A percentile compares a stretch with the other conserved stretches of the same genome.
phyloP scores from a whole-genome alignment of 306 rosid species.

The Glycine soja region DNA sequence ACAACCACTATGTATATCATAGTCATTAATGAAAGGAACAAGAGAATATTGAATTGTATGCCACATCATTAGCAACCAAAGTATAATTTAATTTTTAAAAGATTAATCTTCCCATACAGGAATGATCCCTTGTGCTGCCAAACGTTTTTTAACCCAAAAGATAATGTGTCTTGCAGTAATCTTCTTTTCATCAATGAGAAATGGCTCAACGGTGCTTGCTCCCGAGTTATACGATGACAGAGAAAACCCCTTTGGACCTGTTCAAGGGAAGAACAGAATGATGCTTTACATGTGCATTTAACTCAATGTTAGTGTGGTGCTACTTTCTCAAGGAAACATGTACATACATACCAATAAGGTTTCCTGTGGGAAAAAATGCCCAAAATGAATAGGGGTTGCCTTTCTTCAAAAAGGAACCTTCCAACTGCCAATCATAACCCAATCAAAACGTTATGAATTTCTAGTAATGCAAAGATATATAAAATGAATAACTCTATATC shows the following conservation, averaged over 20 bases:
- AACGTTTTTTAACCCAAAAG: conserved; percentile 96
- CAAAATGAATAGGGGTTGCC: conserved; percentile 77
- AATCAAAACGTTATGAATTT: conserved; percentile 15
- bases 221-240: conserved; percentile 74
- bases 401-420: conserved; percentile 77
- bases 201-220: conserved; percentile 92
- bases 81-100: conserved; percentile 18
- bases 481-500: not conserved
- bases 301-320: conserved; percentile 12
- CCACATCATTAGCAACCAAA: conserved; percentile 51
- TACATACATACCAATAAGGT: conserved; percentile 61
- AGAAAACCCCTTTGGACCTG: conserved; percentile 96
- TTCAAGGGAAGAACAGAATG: conserved; percentile 38
- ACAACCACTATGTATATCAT: conserved; percentile 32
- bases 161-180: conserved; percentile 73
- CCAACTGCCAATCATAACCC: conserved; percentile 65
- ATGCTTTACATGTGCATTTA: not conserved
- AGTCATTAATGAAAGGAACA: conserved; percentile 37
- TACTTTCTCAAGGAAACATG: conserved; percentile 6
- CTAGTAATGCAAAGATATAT: conserved; percentile 10
- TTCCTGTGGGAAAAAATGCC: conserved; percentile 90
- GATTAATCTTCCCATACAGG: conserved; percentile 85
- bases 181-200: conserved; percentile 90
- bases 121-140: conserved; percentile 97
- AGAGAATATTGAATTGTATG: conserved; percentile 46